Evolutionary conservation across 352 stramenopile species (phyloP), one percentile per base, ranked within the genome.

Genomic region (Aphanomyces invadans): DNA sequence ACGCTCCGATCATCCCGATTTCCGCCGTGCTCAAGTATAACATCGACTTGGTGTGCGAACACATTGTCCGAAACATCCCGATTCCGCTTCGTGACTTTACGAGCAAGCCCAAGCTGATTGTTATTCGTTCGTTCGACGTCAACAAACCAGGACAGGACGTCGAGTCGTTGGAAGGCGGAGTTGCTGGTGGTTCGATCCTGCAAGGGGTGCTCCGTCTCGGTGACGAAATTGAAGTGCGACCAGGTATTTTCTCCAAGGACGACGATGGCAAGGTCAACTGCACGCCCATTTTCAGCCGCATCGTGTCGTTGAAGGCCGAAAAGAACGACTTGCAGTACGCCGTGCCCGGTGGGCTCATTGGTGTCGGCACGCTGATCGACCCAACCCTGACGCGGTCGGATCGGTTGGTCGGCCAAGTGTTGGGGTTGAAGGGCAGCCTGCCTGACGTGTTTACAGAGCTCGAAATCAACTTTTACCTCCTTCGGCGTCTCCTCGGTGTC

Each of bases 41-140:
- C 79, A 97, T 99, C 69, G 97, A 99, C 77, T 89, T 99, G 7
- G 95, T 99, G 5, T 99, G 97, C 77, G 97, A 99, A 84, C 99
- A 99, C 87, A 97, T 99, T 73, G 97, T 96, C 69, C 93, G 97
- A 72, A 97, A 98, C 78, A 99, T 99, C 66, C 97, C 97, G 32
- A 87, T 99, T 51, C 97, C 97, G n/a, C 86, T 88, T 65, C 83
- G 97, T 53, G 96, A 99, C 81, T 99, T 99, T 77, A 98, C 95
- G 15, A 97, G 81, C 45, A 95, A 95, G 57, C 96, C 97, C 11
- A 95, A 98, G 71, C 87, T 99, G 10, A 99, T 99, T 75, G 96
- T 99, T 49, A 99, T 99, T 72, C 96, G 97, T 74, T 99, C 93
- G 55, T 99, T 99, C 76, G 97, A 99, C 79, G 97, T 99, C 51